phyloP scores from a whole-genome alignment of 1,139 yeast species.

The Hansenula sp. region DNA sequence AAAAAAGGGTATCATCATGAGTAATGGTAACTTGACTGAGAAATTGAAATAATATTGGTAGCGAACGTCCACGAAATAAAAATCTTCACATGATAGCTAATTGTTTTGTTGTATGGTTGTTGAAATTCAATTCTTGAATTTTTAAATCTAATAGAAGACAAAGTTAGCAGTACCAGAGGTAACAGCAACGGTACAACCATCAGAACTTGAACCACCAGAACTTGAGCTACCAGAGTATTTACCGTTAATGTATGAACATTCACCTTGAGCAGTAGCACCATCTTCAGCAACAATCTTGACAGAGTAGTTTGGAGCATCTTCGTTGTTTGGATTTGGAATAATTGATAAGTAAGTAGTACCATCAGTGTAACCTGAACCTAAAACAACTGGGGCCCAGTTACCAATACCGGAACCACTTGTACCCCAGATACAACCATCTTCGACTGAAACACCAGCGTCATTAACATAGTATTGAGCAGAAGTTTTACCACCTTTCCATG shows the following conservation, averaged over 20 bases:
- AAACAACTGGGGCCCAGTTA: constrained; percentile 97
- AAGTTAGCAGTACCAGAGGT: constrained; percentile 68
- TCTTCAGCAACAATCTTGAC: constrained; percentile 78
- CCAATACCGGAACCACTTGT: constrained; percentile 73
- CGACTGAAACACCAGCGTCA: constrained; percentile 86
- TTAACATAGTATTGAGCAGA: constrained; percentile 96
- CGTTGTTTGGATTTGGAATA: constrained; percentile 94
- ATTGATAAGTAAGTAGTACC: constrained; percentile 85
- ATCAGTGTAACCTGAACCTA: constrained; percentile 84
- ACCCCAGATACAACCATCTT: constrained; percentile 96
- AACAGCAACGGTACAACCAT: constrained; percentile 94
- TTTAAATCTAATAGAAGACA: constrained; percentile 26
- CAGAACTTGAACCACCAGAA: constrained; percentile 37
- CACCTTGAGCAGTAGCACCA: constrained; percentile 64
- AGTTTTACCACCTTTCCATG: constrained; percentile 78
- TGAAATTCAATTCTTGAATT: neutral
- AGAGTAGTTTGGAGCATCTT: constrained; percentile 70
- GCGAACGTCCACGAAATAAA: neutral
- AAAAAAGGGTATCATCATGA: neutral
- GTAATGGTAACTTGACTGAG: constrained; percentile 1
- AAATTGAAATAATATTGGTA: neutral
- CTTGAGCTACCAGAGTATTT: constrained; percentile 59
- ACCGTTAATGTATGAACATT: constrained; percentile 80
- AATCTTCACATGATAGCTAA: neutral
- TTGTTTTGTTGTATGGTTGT: neutral